Conservation (phyloP, 2,329 filamentous ascomycete species). For the Penicillium concentricum region DNA sequence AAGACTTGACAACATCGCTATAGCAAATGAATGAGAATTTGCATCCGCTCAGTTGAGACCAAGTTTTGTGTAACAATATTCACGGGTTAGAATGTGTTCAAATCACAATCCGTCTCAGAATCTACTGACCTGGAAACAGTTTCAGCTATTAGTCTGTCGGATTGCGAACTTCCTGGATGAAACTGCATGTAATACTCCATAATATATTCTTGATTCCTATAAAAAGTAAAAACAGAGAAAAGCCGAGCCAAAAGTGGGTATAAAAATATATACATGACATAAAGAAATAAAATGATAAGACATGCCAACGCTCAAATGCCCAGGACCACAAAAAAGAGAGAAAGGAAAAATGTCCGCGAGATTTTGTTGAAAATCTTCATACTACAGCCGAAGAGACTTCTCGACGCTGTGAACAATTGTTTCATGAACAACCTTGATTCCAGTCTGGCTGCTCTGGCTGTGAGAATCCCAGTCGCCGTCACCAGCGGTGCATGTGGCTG, state of each 20-base stretch:
- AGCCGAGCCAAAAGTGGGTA: not conserved
- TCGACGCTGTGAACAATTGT: conserved; percentile 30
- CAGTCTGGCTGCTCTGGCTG: conserved; percentile 18
- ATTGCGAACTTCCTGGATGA: not conserved
- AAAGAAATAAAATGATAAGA: not conserved
- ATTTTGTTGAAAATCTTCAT: not conserved
- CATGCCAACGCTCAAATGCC: not conserved
- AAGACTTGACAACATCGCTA: not conserved
- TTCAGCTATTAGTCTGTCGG: not conserved
- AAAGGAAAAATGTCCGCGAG: not conserved
- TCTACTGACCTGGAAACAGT: not conserved
- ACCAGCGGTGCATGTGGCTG: conserved; percentile 24
- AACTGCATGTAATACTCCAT: not conserved
- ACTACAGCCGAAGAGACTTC: conserved; percentile 12
- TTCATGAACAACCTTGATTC: conserved; percentile 34
- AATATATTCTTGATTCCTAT: not conserved
- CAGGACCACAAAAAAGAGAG: not conserved
- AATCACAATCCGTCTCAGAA: not conserved
- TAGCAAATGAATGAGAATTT: not conserved
- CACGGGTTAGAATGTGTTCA: not conserved
- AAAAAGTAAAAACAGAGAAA: not conserved
- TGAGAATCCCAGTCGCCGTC: conserved; percentile 21
- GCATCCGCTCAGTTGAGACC: not conserved
- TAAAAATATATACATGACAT: not conserved
- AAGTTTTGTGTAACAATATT: not conserved